Percentiles rank a stretch among this genome's conserved stretches.
These are phyloP conservation scores for Paralagenidium karlingii DNA, from an alignment of 352 stramenopile genomes.

Conservation along the genomic window DNA sequence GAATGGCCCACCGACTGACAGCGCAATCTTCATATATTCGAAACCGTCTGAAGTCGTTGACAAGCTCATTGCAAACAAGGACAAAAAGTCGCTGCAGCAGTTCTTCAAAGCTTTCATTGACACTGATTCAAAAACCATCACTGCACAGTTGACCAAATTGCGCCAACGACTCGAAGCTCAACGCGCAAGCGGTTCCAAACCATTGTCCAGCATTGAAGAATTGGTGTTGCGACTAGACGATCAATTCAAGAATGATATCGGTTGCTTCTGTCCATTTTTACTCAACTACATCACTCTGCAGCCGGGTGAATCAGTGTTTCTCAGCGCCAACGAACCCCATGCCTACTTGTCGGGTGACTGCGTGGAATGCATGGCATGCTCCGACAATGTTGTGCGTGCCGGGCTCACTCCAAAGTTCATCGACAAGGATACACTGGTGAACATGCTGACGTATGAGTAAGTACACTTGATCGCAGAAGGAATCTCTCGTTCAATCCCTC, in stretches of 20 bases:
- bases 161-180: conserved; percentile 56
- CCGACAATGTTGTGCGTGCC: conserved; percentile 98
- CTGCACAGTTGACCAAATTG: conserved; percentile 59
- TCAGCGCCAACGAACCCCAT: conserved; percentile 98
- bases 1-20: conserved; percentile 1
- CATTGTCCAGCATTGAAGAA: conserved; percentile 35
- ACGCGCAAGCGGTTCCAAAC: background rate
- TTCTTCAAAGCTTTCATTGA: conserved; percentile 79
- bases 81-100: conserved; percentile 28
- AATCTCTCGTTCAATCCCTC: background rate
- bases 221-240: conserved; percentile 86
- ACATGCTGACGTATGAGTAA: conserved; percentile 95
- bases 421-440: conserved; percentile 94
- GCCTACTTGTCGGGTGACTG: conserved; percentile 95
- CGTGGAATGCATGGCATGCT: conserved; percentile 99
- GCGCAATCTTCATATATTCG: too few species aligned
- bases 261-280: conserved; percentile 95
- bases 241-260: conserved; percentile 95
- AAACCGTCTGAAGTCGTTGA: conserved; percentile 20
- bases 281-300: conserved; percentile 97
- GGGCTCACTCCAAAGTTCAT: conserved; percentile 99
- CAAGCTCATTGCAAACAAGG: conserved; percentile 18
- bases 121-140: conserved; percentile 49
- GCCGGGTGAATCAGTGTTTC: conserved; percentile 94
- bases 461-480: background rate